Evolutionary conservation across 257 asterid genomes (phyloP).

Genomic region (Solanum chilense): DNA sequence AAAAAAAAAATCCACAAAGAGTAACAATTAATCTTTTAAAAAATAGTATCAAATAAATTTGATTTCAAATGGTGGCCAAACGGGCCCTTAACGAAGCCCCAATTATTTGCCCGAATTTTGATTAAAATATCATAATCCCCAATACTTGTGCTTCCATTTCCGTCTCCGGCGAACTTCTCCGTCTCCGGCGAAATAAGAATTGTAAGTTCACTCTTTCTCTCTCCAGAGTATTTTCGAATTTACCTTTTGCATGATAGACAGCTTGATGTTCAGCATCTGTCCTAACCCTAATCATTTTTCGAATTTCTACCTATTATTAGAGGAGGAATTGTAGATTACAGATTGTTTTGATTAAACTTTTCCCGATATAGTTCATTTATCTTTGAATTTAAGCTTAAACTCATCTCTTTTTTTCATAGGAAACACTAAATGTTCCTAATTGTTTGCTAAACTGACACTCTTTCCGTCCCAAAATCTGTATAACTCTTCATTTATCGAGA

Average conservation of each 20-base stretch:
- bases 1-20: background rate
- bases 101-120: background rate
- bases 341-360: background rate
- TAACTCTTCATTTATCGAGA: background rate
- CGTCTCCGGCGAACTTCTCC: background rate
- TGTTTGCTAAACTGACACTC: background rate
- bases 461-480: background rate
- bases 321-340: background rate
- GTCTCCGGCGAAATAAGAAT: background rate
- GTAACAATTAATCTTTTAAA: background rate
- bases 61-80: background rate
- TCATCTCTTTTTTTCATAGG: background rate
- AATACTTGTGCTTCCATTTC: background rate
- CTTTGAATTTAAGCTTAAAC: background rate
- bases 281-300: background rate
- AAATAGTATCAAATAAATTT: too few species aligned
- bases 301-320: background rate
- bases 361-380: background rate
- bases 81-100: background rate
- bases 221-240: background rate
- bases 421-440: background rate
- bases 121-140: background rate
- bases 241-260: background rate
- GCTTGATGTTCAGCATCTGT: background rate
- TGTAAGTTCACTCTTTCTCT: background rate